These are phyloP conservation scores for Diospyros lotus DNA, from an alignment of 148 eudicot species.

Conservation along the genomic window DNA sequence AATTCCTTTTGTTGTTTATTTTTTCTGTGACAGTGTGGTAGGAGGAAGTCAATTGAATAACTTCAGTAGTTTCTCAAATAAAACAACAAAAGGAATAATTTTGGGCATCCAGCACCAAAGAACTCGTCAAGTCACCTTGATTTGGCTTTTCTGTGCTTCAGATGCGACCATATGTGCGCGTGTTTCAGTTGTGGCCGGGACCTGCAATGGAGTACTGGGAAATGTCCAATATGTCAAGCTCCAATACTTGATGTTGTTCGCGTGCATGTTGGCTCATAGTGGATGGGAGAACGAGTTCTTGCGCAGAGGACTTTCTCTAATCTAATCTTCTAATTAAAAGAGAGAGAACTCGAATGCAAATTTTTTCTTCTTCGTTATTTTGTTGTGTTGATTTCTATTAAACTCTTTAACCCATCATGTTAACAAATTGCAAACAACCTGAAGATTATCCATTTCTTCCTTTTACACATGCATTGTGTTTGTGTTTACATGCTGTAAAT, in stretches of 20 bases:
- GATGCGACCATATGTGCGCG: slow-evolving; percentile 97
- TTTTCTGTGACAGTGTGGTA: too few relatives aligned
- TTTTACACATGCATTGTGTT: neutral
- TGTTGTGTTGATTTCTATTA: neutral
- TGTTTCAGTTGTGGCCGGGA: slow-evolving; percentile 70
- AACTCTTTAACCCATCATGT: slow-evolving; percentile 2
- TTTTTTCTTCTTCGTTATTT: neutral
- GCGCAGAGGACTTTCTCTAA: slow-evolving; percentile 19
- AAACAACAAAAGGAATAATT: too few relatives aligned
- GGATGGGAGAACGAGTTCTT: slow-evolving; percentile 22
- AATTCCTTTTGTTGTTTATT: too few relatives aligned
- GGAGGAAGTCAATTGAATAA: too few relatives aligned
- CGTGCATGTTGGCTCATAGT: slow-evolving; percentile 27
- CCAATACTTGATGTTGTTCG: slow-evolving; percentile 67
- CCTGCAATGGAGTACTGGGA: slow-evolving; percentile 51
- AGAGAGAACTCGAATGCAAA: neutral
- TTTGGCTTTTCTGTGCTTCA: slow-evolving; percentile 15
- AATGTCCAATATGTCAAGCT: slow-evolving; percentile 71
- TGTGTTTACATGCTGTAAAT: neutral
- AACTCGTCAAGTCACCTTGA: neutral
- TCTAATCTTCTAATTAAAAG: neutral
- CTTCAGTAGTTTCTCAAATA: too few relatives aligned
- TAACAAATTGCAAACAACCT: too few relatives aligned
- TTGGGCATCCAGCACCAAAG: neutral
- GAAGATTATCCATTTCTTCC: neutral